Base-by-base conservation (phyloP, 768 basidiomycete species). In the Paxillus ammoniavirescens region DNA sequence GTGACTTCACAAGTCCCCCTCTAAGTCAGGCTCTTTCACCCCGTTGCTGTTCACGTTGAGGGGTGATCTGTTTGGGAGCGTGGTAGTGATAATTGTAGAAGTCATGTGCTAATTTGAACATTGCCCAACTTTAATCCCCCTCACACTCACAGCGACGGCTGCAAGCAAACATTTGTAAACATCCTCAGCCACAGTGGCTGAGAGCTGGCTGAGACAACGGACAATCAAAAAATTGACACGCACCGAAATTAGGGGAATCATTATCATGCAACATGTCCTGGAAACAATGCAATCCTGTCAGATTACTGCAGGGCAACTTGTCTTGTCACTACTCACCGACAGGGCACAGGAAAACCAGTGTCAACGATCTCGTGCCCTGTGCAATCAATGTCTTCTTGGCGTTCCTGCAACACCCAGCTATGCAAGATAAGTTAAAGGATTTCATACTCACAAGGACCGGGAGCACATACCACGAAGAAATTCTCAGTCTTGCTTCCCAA, bases 91-190 rank as follows among this genome's bases (percentile, higher is more conserved):
- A 38, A 36, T 49, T 35, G 40, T 47, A 36, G 47, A 49, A 36
- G 3, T 23, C 47, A 49, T 21, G 36, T 49, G 47, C 37, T 38
- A 43, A 17, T 40, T 53, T 23, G 38, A 53, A 50, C 38, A 14
- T 37, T 9, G 35, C 44, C 43, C 45, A 53, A 53, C 40, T 42
- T 53, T 53, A 42, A 23, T 46, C 31, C 37, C 45, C 26, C 17
- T 31, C 52, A 48, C 52, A 37, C 52, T 48, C 40, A 33, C 53
- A 42, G 36, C 17, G 37, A 36, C 49, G 28, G 49, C 49, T 50
- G 49, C 38, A 41, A 42, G 18, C 49, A 36, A 49, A 49, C 17
- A 49, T 8, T 26, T 26, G 26, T 26, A 26, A 26, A 26, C 26
- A 26, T 26, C 17, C 15, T 40, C 47, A 48, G 46, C 38, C 53